Evolutionary conservation across 257 asterid genomes (phyloP), one percentile per base, ranked within the genome.

Genomic region (Jasminum sambac): DNA sequence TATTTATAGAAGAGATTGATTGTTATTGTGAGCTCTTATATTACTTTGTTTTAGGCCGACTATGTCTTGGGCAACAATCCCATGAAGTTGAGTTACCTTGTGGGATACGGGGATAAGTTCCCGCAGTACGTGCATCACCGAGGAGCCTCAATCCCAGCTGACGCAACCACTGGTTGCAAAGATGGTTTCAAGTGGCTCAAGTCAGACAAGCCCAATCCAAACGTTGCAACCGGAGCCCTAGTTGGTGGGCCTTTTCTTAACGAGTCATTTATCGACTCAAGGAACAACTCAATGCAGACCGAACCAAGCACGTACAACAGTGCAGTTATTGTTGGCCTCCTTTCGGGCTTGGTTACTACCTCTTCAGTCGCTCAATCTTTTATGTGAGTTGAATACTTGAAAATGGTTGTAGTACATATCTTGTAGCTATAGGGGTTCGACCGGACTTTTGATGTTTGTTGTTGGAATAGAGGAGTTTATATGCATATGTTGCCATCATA

Each of bases 161-260:
- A 76, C n/a, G 79, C 74, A n/a, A 60, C 46, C 37, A 68, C 84
- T 10, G 71, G 76, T 36, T 84, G 88, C 76, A 76, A 76, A 76
- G 82, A 78, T 42, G 88, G 88, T 55, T 84, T 80, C 69, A 61
- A 69, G 68, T 84, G 80, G 80, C 81, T 84, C 3, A 79, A 78
- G 9, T 81, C 84, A 0, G 34, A 66, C 0, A 50, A 84, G 26
- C 86, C 88, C 0, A 84, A 84, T 40, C 88, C 88, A 13, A 81
- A 84, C 17, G 72, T 81, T 7, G 88, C 86, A 37, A 40, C 64
- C 30, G 88, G 88, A 62, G 88, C 76, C 34, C 80, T 84, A 17
- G 88, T 84, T 19, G 88, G 88, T 2, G 88, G 88, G 39, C 88
- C 88, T n/a, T 84, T 84, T 26, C 72, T n/a, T 11, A 84, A 84